These are phyloP conservation scores for Ulota crispa DNA, from an alignment of 225 moss, liverwort and hornwort genomes.

Conservation along the genomic window DNA sequence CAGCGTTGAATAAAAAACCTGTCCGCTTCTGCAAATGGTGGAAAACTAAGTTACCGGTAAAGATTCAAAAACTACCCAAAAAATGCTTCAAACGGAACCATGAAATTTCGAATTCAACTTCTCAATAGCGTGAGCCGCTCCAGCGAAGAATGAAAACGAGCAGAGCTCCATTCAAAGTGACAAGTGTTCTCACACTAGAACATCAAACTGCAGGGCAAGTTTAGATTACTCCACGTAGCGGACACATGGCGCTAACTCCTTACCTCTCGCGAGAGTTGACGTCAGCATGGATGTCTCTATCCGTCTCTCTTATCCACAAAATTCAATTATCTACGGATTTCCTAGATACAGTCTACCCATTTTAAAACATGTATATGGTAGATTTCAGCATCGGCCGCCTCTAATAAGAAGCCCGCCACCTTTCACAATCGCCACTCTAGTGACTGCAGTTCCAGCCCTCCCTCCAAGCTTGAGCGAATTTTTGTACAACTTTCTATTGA, in stretches of 20 bases:
- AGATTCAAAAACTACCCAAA: no score
- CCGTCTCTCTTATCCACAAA: not conserved
- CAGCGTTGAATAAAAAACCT: no score
- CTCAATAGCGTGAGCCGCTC: no score
- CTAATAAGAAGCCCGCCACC: not conserved
- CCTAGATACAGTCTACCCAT: rapidly evolving
- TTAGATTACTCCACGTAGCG: not conserved
- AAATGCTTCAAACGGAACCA: no score
- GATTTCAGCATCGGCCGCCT: not conserved
- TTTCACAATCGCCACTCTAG: rapidly evolving
- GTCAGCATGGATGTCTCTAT: not conserved
- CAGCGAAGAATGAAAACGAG: no score
- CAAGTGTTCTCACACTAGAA: slow-evolving; percentile 3
- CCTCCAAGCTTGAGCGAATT: no score
- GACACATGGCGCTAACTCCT: not conserved
- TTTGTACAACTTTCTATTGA: rapidly evolving
- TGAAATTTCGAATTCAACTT: no score
- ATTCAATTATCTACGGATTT: rapidly evolving
- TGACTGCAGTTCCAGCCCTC: not conserved
- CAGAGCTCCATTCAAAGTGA: not conserved
- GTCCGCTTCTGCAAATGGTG: no score
- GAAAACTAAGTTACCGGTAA: no score
- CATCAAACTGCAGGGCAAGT: not conserved
- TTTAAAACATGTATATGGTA: rapidly evolving
- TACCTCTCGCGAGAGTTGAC: rapidly evolving